Base-by-base conservation (phyloP, 2,329 filamentous ascomycete species). In the Fusarium dlaminii region DNA sequence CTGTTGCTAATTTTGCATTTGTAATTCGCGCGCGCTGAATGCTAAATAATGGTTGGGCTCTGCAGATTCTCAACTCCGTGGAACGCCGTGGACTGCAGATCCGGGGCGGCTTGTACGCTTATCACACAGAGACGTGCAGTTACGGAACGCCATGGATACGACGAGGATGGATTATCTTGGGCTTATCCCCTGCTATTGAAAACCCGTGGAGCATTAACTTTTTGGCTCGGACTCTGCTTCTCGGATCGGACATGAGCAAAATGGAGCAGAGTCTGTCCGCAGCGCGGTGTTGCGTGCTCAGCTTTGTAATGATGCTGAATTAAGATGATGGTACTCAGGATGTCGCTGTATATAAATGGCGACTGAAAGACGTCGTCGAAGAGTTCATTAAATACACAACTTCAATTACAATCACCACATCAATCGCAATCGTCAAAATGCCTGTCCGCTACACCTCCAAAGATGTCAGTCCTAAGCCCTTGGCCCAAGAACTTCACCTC, bases 401-500 rank as follows among this genome's bases (percentile, higher is more conserved):
- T 58, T 58, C n/a, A 48, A 43, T 39, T 32, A 51, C 18, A n/a
- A 29, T 27, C 46, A 63, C 27, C 6, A 55, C 18, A 37, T 17
- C 37, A 51, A 37, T 27, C 37, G 15, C 46, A 37, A 9, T 54
- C 52, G 27, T 43, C 52, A 78, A 70, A 73, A 30, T 73, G 32
- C 20, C 72, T 24, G 29, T 48, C 32, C 74, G 76, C 24, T 78
- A 79, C 58, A 29, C 32, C 30, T 75, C 75, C 54, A 65, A 70
- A 18, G 32, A 69, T 18, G 67, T 72, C 3, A 73, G 63, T 30
- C 62, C 74, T 12, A 62, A 56, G 65, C 75, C 76, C 42, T 78
- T 89, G 34, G 84, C 80, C 10, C 75, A 84, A 68, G 84, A 86
- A 14, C 81, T 89, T 63, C 78, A 80, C 20, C 87, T 87, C 68